Evolutionary conservation across 1,284 basidiomycete genomes (phyloP), one percentile per base, ranked within the genome.

Genomic region (Pseudozyma thailandica): DNA sequence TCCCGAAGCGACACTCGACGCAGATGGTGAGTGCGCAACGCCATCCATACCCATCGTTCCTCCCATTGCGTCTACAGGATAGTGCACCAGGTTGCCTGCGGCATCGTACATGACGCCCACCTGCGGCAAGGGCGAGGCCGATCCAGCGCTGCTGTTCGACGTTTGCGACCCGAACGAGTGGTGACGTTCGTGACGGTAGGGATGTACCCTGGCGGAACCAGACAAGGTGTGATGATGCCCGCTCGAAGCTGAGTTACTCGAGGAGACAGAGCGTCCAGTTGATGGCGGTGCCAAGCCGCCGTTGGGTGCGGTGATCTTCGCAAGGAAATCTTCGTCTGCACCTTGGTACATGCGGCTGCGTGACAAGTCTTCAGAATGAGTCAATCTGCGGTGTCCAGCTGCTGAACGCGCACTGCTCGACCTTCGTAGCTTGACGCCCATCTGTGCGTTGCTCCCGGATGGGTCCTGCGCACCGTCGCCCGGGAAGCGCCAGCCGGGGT

Each of bases 221-320:
- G 63, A 61, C 43, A 49, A 39, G 28, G 55, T 54, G 21, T 61
- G 57, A 37, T 55, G 56, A 35, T 55, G 55, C 23, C 38, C 37
- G 45, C 54, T 45, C 15, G 51, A 33, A 10, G 38, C 39, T 5
- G 58, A 30, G 25, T 43, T 66, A 57, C 27, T 58, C 21, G 59
- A 55, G 12, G 64, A 72, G 3, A 62, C 60, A 12, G 56, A 57
- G 42, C 66, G 52, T 4, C 61, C 68, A 6, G 66, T 42, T 25
- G 61, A 52, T 10, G 77, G 77, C 23, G 77, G 77, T 15, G 75
- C 77, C 27, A 79, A 64, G 10, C 69, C 64, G 10, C 77, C 77
- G 31, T 79, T 66, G 15, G 75, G 72, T 6, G 74, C 72, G 2
- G 77, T 79, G 60, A 79, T 77, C 48, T 71, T 55, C 13, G 54